Evolutionary conservation across 2,329 filamentous ascomycete genomes (phyloP).

Genomic region (Pseudocercospora musae): DNA sequence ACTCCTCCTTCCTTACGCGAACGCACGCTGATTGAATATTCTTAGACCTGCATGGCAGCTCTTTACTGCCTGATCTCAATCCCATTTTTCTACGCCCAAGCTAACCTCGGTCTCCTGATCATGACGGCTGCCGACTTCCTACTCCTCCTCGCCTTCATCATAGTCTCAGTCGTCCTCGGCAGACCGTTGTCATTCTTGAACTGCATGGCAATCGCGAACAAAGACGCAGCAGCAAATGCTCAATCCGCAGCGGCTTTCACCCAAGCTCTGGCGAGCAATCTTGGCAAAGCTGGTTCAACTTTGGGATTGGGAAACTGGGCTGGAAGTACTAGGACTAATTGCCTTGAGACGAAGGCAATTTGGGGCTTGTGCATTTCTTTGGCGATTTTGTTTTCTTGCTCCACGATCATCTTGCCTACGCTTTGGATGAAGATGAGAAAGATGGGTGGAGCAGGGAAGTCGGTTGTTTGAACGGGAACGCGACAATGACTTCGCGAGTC

Average conservation of each 20-base stretch:
- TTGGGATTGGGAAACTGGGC: conserved; percentile 55
- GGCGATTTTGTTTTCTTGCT: conserved; percentile 52
- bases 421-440: conserved; percentile 51
- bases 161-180: conserved; percentile 73
- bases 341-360: conserved; percentile 79
- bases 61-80: conserved; percentile 70
- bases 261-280: conserved; percentile 50
- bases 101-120: conserved; percentile 71
- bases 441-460: conserved; percentile 27
- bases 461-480: conserved; percentile 5
- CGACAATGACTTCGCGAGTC: background rate
- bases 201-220: conserved; percentile 58
- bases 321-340: conserved; percentile 62
- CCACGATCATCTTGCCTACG: conserved; percentile 45
- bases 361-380: conserved; percentile 83
- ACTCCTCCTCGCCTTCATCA: conserved; percentile 72
- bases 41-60: conserved; percentile 70
- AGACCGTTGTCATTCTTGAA: conserved; percentile 75
- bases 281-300: conserved; percentile 50
- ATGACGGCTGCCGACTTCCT: conserved; percentile 64
- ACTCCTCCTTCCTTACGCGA: no score
- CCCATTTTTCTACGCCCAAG: conserved; percentile 76
- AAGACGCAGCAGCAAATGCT: conserved; percentile 44
- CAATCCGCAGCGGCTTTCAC: conserved; percentile 53
- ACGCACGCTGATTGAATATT: no score